A percentile compares a stretch with the other conserved stretches of the same genome.
Conservation (phyloP, 257 asterid genomes). For the Petrea volubilis region DNA sequence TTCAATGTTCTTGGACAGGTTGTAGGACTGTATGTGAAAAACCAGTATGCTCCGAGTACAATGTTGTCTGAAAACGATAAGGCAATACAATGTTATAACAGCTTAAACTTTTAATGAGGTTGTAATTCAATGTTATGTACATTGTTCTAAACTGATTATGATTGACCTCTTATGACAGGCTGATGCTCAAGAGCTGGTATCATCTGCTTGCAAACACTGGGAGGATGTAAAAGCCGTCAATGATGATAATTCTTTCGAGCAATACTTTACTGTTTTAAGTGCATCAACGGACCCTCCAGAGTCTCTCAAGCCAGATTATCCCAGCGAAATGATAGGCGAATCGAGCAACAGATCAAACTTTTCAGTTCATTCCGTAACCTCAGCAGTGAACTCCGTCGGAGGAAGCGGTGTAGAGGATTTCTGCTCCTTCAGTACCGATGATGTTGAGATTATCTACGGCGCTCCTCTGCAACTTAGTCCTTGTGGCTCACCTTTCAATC, state of each 20-base stretch:
- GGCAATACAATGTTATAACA: too few species aligned
- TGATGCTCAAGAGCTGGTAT: slow-evolving; percentile 31
- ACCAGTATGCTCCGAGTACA: slow-evolving; percentile 22
- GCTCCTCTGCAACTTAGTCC: not conserved
- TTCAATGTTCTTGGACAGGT: slow-evolving; percentile 49
- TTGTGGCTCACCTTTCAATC: not conserved
- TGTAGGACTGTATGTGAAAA: slow-evolving; percentile 23
- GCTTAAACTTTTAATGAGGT: slow-evolving; percentile 3
- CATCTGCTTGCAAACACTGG: slow-evolving; percentile 44
- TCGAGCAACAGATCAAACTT: not conserved
- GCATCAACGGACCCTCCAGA: not conserved
- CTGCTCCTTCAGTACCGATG: not conserved
- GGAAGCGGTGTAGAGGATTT: not conserved
- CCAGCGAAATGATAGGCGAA: slow-evolving; percentile 3
- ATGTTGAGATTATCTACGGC: not conserved
- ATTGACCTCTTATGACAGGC: slow-evolving; percentile 34
- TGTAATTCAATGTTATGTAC: not conserved
- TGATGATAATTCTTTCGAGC: slow-evolving; percentile 29
- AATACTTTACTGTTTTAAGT: not conserved
- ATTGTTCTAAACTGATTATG: not conserved
- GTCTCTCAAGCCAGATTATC: not conserved
- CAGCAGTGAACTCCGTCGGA: not conserved
- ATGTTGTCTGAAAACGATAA: slow-evolving; percentile 32
- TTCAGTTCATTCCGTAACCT: not conserved
- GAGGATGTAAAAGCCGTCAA: slow-evolving; percentile 15